Evolutionary conservation across 2,329 filamentous ascomycete genomes (phyloP), one percentile per base, ranked within the genome.

Genomic region (Aschersonia sp.): DNA sequence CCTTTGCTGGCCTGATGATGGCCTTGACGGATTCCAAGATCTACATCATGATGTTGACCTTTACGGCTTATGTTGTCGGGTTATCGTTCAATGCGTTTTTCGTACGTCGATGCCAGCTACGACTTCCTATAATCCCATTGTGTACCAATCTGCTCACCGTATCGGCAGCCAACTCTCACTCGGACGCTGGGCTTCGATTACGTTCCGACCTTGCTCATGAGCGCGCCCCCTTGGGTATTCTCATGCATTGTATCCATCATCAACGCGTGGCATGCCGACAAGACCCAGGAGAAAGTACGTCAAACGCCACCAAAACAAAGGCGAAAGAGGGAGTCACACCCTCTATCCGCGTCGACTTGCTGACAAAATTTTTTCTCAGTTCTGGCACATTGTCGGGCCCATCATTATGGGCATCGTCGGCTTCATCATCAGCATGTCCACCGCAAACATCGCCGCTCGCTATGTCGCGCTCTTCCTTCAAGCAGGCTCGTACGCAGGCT

Each of bases 21-120:
- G 75, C 77, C 0, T 56, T 80, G 45, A 77, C 74, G 59, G 79
- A 82, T 51, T 12, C 64, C 52, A 82, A 81, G 65, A 77, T 80
- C 51, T 82, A 80, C 55, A 55, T 82, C 51, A 75, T 82, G 73
- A 80, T 79, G 70, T 48, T 81, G 5, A 77, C 75, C 1, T 74
- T 80, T 49, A 77, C 74, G 3, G 74, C 76, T 3, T 80, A 80
- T 51, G 75, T 80, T 5, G 68, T 80, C 5, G 77, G 77, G 3
- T 59, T 70, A 40, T 74, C 74, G 0, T 78, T 78, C 59, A 78
- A 78, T 52, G 74, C 73, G 41, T 80, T 77, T 59, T 78, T 78
- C 60, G 65, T 68, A 56, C 58, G 64, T 63, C 2, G 6, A n/a
- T 1, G 5, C 6, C 20, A 20, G 20, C 20, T 20, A 20, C 20